These are phyloP conservation scores for Nakataea oryzae DNA, from an alignment of 2,329 filamentous ascomycete species.

Conservation along the genomic window DNA sequence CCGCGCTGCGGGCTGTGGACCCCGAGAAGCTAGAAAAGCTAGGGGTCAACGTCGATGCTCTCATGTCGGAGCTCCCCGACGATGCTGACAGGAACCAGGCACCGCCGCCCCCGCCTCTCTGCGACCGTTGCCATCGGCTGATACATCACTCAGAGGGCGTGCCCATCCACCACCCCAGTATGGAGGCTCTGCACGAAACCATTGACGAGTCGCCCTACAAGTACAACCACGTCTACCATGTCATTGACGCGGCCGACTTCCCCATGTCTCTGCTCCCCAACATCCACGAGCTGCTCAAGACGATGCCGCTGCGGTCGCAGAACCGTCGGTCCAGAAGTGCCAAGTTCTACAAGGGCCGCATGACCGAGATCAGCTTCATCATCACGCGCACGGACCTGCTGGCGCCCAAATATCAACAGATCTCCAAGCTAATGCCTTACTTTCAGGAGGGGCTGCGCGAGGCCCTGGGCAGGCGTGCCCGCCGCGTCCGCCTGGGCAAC, in stretches of 20 bases:
- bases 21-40: conserved; percentile 29
- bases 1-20: conserved; percentile 32
- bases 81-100: neutral
- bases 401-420: conserved; percentile 71
- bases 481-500: conserved; percentile 75
- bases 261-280: conserved; percentile 83
- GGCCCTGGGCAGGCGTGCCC: conserved; percentile 57
- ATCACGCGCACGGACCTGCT: conserved; percentile 83
- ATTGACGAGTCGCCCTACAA: conserved; percentile 82
- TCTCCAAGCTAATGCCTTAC: conserved; percentile 80
- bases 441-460: conserved; percentile 67
- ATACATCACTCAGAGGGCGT: conserved; percentile 62
- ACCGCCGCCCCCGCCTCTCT: conserved; percentile 33
- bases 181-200: conserved; percentile 72
- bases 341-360: conserved; percentile 55
- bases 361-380: conserved; percentile 78
- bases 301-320: conserved; percentile 64
- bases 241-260: conserved; percentile 92
- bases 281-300: conserved; percentile 57
- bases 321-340: conserved; percentile 66
- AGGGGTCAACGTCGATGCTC: conserved; percentile 30
- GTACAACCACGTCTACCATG: conserved; percentile 89
- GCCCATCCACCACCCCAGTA: conserved; percentile 69
- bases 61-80: conserved; percentile 14
- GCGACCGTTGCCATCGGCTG: conserved; percentile 79